These are phyloP conservation scores for Crucihimalaya himalaica DNA, from an alignment of 345 rosid species.

Conservation along the genomic window DNA sequence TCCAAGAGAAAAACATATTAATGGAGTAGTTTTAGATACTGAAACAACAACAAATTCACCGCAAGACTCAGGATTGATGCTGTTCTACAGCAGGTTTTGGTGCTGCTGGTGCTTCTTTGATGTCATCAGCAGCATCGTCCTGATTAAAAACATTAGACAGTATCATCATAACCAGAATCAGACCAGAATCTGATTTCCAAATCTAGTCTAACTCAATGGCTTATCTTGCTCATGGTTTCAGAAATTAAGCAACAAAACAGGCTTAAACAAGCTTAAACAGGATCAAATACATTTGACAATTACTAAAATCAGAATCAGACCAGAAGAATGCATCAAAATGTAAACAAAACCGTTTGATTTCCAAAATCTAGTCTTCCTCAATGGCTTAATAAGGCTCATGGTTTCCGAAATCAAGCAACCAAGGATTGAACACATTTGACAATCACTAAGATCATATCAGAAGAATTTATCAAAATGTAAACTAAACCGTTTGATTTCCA, in stretches of 20 bases:
- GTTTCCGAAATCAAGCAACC: neutral
- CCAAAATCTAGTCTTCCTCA: neutral
- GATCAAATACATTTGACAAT: slow-evolving; percentile 2
- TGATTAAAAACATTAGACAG: slow-evolving; percentile 34
- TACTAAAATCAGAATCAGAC: neutral
- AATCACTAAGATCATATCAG: neutral
- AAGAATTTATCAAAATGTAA: neutral
- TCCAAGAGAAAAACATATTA: slow-evolving; percentile 64
- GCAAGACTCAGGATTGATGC: slow-evolving; percentile 46
- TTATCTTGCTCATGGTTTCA: neutral
- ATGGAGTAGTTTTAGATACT: slow-evolving; percentile 53
- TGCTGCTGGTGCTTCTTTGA: slow-evolving; percentile 72
- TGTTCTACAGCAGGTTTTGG: slow-evolving; percentile 67
- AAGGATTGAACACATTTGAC: neutral
- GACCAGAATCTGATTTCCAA: neutral
- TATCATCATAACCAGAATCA: neutral
- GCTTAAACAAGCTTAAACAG: neutral
- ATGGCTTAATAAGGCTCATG: neutral
- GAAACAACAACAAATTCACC: slow-evolving; percentile 23
- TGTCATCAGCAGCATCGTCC: slow-evolving; percentile 83
- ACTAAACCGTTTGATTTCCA: neutral
- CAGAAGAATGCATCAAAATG: neutral
- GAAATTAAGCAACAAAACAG: neutral
- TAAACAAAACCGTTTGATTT: neutral
- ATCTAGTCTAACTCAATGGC: neutral